A percentile compares a stretch with the other conserved stretches of the same genome.
phyloP scores from a whole-genome alignment of 2,329 filamentous ascomycete genomes.

The Scleromitrula shiraiana region DNA sequence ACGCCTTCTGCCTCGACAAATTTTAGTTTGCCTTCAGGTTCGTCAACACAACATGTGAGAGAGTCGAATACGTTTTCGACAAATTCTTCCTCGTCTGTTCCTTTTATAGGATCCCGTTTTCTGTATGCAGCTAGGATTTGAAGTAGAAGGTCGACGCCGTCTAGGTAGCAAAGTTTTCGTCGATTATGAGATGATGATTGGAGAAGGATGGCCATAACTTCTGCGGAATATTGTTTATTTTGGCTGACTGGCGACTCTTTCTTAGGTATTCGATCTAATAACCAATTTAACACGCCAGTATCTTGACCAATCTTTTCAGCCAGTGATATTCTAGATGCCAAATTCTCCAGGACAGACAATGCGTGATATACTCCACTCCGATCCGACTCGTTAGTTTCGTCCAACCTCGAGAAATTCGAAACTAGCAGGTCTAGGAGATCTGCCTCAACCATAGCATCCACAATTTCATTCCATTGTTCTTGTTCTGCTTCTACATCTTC shows the following conservation, averaged over 20 bases:
- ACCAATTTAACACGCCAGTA: constrained; percentile 63
- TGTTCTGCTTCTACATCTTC: constrained; percentile 81
- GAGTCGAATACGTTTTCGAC: constrained; percentile 90
- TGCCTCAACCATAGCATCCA: constrained; percentile 56
- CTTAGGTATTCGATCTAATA: constrained; percentile 64
- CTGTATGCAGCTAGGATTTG: constrained; percentile 81
- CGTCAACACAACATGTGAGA: constrained; percentile 72
- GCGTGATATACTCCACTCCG: constrained; percentile 81
- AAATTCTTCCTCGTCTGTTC: constrained; percentile 86
- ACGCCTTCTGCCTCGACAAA: constrained; percentile 88
- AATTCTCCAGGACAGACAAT: constrained; percentile 73
- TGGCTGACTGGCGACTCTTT: constrained; percentile 65
- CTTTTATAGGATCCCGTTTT: constrained; percentile 75
- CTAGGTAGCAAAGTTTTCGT: constrained; percentile 50
- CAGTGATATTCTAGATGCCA: constrained; percentile 62
- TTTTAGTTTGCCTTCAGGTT: constrained; percentile 64
- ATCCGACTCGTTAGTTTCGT: constrained; percentile 70
- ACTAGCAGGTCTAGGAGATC: constrained; percentile 68
- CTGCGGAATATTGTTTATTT: constrained; percentile 92
- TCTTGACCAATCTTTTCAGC: constrained; percentile 67
- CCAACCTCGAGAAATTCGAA: constrained; percentile 69
- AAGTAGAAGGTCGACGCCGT: constrained; percentile 72
- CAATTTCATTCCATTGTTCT: constrained; percentile 71
- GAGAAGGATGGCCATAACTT: constrained; percentile 81
- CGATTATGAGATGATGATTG: constrained; percentile 66